Evolutionary conservation across 2,329 filamentous ascomycete genomes (phyloP).

Genomic region (Botrytis byssoidea): DNA sequence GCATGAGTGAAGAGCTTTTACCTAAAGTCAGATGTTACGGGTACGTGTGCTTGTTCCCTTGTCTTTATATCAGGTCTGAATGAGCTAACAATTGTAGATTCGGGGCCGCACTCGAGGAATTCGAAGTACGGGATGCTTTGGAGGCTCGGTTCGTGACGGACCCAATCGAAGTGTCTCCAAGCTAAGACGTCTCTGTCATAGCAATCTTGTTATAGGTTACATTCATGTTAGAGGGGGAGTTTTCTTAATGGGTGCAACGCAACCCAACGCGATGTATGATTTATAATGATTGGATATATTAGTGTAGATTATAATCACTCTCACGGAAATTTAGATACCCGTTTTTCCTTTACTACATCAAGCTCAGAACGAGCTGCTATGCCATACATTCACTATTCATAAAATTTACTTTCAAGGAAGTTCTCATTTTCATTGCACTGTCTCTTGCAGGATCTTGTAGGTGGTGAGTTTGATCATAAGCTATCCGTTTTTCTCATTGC

Average conservation of each 20-base stretch:
- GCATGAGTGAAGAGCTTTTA: conserved; percentile 69
- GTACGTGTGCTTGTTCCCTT: conserved; percentile 52
- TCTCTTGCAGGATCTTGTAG: too few relatives aligned
- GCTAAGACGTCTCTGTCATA: neutral
- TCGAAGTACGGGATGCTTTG: conserved; percentile 48
- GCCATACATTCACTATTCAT: neutral
- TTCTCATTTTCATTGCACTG: neutral
- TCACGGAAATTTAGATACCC: neutral
- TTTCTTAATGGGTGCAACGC: neutral
- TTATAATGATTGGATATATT: neutral
- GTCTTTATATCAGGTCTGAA: neutral
- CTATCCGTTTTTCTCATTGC: neutral
- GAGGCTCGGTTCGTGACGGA: conserved; percentile 26
- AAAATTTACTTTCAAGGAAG: neutral
- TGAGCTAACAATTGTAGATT: conserved; percentile 48
- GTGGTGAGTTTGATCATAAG: neutral
- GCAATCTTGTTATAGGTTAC: neutral
- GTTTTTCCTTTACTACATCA: neutral
- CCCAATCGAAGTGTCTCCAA: neutral
- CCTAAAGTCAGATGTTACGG: conserved; percentile 90
- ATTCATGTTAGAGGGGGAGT: neutral
- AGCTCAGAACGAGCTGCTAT: neutral
- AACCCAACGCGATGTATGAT: neutral
- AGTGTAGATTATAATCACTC: neutral
- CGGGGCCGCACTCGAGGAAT: conserved; percentile 68